Base-by-base conservation (phyloP, 495 filamentous ascomycete genomes). In the Penicillium diatomitis region DNA sequence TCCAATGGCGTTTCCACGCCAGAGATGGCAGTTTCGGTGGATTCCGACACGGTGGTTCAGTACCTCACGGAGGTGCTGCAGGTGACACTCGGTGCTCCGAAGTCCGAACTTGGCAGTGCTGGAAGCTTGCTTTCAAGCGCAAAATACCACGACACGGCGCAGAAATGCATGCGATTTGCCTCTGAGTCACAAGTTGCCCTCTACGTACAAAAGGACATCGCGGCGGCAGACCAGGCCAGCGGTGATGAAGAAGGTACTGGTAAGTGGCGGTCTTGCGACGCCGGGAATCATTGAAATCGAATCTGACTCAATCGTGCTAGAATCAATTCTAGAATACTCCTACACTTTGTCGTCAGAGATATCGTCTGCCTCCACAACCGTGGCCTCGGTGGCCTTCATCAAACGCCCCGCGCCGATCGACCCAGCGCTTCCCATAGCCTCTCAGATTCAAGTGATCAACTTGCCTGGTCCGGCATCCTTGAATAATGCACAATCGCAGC, bases 381-480 rank as follows among this genome's bases (percentile, higher is more conserved):
- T 86, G 37, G 82, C 87, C 32, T 92, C 85, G 49, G 81, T 97
- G 34, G 88, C 88, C 40, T 77, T 99, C 49, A 78, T 96, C 47
- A 99, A 99, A 71, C 83, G 86, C 29, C 82, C 91, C 41, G 79
- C 82, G 54, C 85, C 90, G 30, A 87, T 97, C 63, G 88, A 96
- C 65, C 78, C 88, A 45, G 71, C 72, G 50, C 67, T 86, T 55
- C 84, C 89, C 37, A 80, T 99, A 50, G 76, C 81, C 39, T 80
- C 82, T 39, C 92, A 99, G 60, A 82, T 99, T 41, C 87, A 90
- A 63, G 84, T 95, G 53, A 86, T 90, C 61, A 95, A 94, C 60
- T 74, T 99, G 8, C 92, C 92, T 0, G 90, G 90, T 41, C 72
- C 81, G 8, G 81, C 84, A 28, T 77, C 80, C 41, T 70, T 85